phyloP scores from a whole-genome alignment of 768 basidiomycete genomes.

The Suillus plorans region DNA sequence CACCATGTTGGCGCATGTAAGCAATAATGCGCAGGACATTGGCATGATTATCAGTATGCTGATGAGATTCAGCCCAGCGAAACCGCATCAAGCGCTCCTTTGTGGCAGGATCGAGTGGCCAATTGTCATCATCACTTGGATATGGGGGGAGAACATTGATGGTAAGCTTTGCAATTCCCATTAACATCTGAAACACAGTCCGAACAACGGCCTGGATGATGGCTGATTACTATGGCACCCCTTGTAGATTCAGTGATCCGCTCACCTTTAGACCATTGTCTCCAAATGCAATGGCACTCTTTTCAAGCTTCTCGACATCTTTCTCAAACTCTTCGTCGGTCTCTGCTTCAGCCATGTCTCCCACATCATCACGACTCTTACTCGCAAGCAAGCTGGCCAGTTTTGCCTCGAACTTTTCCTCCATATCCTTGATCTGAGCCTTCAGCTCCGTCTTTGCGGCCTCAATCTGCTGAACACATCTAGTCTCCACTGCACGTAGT shows the following conservation, averaged over 20 bases:
- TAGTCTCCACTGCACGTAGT: neutral
- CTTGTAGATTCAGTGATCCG: neutral
- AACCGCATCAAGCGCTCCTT: constrained; percentile 4
- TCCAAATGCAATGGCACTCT: constrained; percentile 8
- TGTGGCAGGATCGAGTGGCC: neutral
- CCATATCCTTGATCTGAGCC: neutral
- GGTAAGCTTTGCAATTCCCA: neutral
- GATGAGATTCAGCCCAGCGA: neutral
- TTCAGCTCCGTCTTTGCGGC: neutral
- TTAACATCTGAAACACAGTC: neutral
- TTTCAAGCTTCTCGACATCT: neutral
- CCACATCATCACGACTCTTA: neutral
- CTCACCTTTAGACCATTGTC: neutral
- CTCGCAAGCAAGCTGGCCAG: neutral
- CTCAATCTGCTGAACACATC: neutral
- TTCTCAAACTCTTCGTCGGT: neutral
- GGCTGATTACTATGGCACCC: neutral
- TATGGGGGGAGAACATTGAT: neutral
- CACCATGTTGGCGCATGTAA: neutral
- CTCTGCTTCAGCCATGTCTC: neutral
- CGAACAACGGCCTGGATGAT: constrained; percentile 1
- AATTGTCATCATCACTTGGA: neutral
- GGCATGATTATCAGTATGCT: neutral
- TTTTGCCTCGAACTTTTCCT: neutral
- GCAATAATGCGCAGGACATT: neutral